These are phyloP conservation scores for Neofusicoccum laricinum DNA, from an alignment of 2,329 filamentous ascomycete genomes.

Conservation along the genomic window DNA sequence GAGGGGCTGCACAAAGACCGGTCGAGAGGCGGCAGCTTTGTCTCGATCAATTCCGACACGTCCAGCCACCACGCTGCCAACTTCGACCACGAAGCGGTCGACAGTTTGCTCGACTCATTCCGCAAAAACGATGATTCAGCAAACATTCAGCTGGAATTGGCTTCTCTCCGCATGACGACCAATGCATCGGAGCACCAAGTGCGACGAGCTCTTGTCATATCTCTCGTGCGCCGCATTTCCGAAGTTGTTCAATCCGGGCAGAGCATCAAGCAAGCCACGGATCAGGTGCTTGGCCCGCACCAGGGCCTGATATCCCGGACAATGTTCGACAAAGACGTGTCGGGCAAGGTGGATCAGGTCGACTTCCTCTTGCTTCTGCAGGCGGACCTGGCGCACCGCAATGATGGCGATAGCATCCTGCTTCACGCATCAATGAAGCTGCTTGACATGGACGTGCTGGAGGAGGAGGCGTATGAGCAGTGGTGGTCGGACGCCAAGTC, in stretches of 20 bases:
- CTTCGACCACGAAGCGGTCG: constrained; percentile 85
- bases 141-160: constrained; percentile 91
- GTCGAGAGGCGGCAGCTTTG: constrained; percentile 67
- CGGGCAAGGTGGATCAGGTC: constrained; percentile 66
- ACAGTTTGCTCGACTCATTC: constrained; percentile 82
- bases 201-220: constrained; percentile 77
- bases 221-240: constrained; percentile 77
- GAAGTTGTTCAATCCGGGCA: constrained; percentile 59
- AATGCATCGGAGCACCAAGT: constrained; percentile 89
- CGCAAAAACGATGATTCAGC: constrained; percentile 69
- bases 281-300: constrained; percentile 47
- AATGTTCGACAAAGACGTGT: constrained; percentile 55
- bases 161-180: constrained; percentile 84
- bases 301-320: constrained; percentile 59
- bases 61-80: constrained; percentile 50
- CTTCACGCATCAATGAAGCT: constrained; percentile 79
- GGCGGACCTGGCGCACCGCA: constrained; percentile 67
- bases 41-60: constrained; percentile 63
- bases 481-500: constrained; percentile 84
- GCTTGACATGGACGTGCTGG: constrained; percentile 78
- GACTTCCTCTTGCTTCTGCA: constrained; percentile 83
- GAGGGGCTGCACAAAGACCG: constrained; percentile 52
- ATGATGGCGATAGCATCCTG: constrained; percentile 66
- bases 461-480: constrained; percentile 80
- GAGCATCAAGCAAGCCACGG: constrained; percentile 37